Conservation (phyloP, 805 yeast genomes). For the Candida sanyiensis region DNA sequence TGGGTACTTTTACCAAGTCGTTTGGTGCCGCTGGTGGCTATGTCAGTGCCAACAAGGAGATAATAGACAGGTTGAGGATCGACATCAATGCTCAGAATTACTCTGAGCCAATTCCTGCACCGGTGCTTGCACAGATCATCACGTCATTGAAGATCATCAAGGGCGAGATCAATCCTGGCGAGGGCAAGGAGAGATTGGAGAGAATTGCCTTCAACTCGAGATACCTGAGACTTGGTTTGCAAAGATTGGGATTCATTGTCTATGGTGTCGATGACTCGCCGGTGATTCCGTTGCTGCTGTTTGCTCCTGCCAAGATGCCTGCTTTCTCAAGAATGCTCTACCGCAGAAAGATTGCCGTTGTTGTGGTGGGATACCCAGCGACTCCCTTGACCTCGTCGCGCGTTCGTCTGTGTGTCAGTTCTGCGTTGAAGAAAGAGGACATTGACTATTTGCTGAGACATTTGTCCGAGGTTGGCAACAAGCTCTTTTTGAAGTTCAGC, state of each 20-base stretch:
- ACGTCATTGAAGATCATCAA: conserved; percentile 72
- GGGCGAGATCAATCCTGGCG: conserved; percentile 85
- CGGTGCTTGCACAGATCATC: conserved; percentile 82
- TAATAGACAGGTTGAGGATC: conserved; percentile 70
- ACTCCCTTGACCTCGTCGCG: conserved; percentile 87
- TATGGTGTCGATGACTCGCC: conserved; percentile 97
- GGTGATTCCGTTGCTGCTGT: conserved; percentile 81
- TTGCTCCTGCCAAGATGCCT: conserved; percentile 92
- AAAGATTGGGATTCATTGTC: conserved; percentile 88
- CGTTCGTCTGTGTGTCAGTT: conserved; percentile 86
- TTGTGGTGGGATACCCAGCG: conserved; percentile 96
- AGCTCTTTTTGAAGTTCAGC: conserved; percentile 65
- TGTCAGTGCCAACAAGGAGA: conserved; percentile 64
- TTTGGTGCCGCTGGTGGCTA: conserved; percentile 99
- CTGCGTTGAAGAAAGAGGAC: conserved; percentile 91
- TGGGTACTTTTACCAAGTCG: conserved; percentile 97
- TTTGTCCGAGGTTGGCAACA: conserved; percentile 74
- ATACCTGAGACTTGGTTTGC: conserved; percentile 83
- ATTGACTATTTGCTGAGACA: conserved; percentile 72
- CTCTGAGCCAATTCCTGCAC: conserved; percentile 86
- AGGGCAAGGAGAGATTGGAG: conserved; percentile 84
- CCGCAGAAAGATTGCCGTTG: conserved; percentile 81
- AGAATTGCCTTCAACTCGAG: conserved; percentile 95
- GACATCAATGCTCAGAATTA: conserved; percentile 68
- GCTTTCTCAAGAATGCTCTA: conserved; percentile 80